Base-by-base conservation (phyloP, 352 stramenopile genomes). In the Phytophthora kernoviae region DNA sequence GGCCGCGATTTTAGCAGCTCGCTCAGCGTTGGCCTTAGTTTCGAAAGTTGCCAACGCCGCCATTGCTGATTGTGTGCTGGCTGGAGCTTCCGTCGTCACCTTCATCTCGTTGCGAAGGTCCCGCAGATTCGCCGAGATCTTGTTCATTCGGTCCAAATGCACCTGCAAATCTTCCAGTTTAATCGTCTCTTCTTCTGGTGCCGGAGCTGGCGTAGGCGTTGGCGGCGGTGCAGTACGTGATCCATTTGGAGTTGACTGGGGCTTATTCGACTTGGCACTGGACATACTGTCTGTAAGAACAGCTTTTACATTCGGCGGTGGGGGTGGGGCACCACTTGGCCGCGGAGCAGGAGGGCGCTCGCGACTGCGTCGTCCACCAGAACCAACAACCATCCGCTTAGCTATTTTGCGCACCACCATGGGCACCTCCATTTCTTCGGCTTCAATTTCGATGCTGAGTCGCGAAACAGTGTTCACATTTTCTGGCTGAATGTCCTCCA, bases 121-220 rank as follows among this genome's bases (percentile, higher is more conserved):
- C 33, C 63, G 67, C 30, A 91, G 54, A 50, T 55, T 89, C 34
- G 77, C 69, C 17, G 82, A 88, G 44, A 91, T 90, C 60, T 79
- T 68, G 40, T 84, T 88, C 82, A 91, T 91, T 30, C 78, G 80
- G 48, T 91, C 79, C 15, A 91, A 41, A 72, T 91, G 82, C 11
- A 89, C 64, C 53, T 91, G 82, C 37, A 91, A 54, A 40, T 88
- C 77, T 8, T 81, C 71, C 11, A 91, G 52, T 51, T 91, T 80
- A 24, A 88, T 73, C n/a, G 48, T 54, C 7, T 78, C 71, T 18
- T 75, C 58, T 37, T 73, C 69, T 18, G 53, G 17, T 5, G 48
- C 37, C 17, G 40, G 30, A 0, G 58, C 43, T 30, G 39, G 33
- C 14, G 47, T 36, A 7, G 52, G 21, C 3, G 39, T 12, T 52